These are phyloP conservation scores for Torulaspora microellipsoides DNA, from an alignment of 805 yeast genomes.

Conservation along the genomic window DNA sequence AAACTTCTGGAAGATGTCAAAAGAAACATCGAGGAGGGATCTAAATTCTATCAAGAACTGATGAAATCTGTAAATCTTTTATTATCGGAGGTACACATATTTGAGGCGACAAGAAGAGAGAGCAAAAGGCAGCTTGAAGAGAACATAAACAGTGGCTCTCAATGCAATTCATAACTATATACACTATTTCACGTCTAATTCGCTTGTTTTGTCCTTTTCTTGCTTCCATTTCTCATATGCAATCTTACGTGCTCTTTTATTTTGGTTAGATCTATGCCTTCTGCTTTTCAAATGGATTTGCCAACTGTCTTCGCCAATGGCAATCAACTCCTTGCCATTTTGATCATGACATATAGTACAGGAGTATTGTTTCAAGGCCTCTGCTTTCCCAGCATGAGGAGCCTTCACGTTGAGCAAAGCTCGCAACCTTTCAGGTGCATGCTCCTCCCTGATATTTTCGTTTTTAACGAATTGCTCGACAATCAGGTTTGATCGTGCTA, in stretches of 20 bases:
- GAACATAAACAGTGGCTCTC: slow-evolving; percentile 1
- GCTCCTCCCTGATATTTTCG: slow-evolving; percentile 11
- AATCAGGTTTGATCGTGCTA: slow-evolving; percentile 49
- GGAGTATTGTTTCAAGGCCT: slow-evolving; percentile 58
- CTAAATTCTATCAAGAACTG: slow-evolving; percentile 64
- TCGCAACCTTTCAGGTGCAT: slow-evolving; percentile 40
- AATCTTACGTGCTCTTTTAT: slow-evolving; percentile 46
- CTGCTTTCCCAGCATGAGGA: slow-evolving; percentile 6
- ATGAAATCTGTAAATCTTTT: slow-evolving; percentile 43
- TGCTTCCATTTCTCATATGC: slow-evolving; percentile 47
- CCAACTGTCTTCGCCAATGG: slow-evolving; percentile 74
- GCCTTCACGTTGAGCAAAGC: slow-evolving; percentile 23
- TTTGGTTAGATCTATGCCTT: slow-evolving; percentile 56
- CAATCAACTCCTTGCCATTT: slow-evolving; percentile 50
- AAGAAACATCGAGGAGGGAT: slow-evolving; percentile 61
- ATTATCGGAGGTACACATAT: slow-evolving; percentile 47
- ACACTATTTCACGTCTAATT: background rate
- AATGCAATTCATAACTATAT: background rate
- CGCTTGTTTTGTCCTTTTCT: background rate
- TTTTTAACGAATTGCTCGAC: slow-evolving; percentile 39
- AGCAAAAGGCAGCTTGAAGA: slow-evolving; percentile 51
- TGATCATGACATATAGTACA: slow-evolving; percentile 65
- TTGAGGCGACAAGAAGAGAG: slow-evolving; percentile 45
- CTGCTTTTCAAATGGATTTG: slow-evolving; percentile 61
- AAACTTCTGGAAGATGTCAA: slow-evolving; percentile 49